These are phyloP conservation scores for Isatis tinctoria DNA, from an alignment of 345 rosid genomes.

Conservation along the genomic window DNA sequence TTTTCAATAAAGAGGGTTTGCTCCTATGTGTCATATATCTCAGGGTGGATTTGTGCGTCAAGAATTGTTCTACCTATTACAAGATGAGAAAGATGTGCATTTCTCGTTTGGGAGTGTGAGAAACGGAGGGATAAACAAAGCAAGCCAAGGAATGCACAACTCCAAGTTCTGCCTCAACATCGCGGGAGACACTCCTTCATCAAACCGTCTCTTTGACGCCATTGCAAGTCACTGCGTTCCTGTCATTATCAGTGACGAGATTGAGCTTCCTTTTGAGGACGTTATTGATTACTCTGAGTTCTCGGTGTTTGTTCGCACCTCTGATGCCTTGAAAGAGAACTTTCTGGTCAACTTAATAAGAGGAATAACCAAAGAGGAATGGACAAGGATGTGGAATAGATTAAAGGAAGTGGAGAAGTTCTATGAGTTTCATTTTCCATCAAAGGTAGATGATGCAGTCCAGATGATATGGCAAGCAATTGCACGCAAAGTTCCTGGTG, in stretches of 20 bases:
- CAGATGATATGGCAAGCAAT: constrained; percentile 97
- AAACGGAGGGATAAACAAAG: constrained; percentile 66
- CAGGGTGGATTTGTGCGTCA: constrained; percentile 93
- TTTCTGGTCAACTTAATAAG: constrained; percentile 63
- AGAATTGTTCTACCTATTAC: constrained; percentile 76
- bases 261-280: constrained; percentile 94
- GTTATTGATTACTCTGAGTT: constrained; percentile 86
- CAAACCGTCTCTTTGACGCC: constrained; percentile 94
- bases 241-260: constrained; percentile 89
- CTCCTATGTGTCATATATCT: constrained; percentile 1
- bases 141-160: constrained; percentile 73
- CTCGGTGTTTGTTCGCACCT: constrained; percentile 78
- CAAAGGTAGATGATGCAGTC: constrained; percentile 70
- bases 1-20: background rate
- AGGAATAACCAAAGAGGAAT: constrained; percentile 62
- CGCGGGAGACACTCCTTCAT: constrained; percentile 98
- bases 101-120: constrained; percentile 88
- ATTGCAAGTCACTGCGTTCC: constrained; percentile 97
- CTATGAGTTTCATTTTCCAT: constrained; percentile 74
- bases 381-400: constrained; percentile 76
- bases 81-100: constrained; percentile 88
- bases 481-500: constrained; percentile 69
- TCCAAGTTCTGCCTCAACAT: constrained; percentile 97
- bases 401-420: constrained; percentile 58
- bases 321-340: constrained; percentile 70